Conservation (phyloP, 129 eudicot species). For the Artemisia tridentata region DNA sequence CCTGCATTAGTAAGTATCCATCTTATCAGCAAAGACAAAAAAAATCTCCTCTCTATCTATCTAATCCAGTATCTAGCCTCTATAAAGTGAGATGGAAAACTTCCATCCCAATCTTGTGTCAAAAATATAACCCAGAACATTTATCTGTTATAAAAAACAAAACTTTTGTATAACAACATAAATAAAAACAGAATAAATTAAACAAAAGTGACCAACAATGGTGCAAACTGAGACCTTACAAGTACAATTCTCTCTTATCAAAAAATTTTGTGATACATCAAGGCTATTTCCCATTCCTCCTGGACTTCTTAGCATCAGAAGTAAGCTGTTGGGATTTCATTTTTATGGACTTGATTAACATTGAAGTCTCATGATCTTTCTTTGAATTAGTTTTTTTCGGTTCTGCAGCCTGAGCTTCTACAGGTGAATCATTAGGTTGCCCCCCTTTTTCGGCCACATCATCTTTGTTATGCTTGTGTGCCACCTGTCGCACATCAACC, state of each 20-base stretch:
- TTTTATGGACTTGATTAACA: constrained; percentile 64
- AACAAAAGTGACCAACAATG: constrained; percentile 14
- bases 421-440: background rate
- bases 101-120: too few species aligned
- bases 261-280: background rate
- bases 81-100: too few species aligned
- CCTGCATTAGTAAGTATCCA: too few species aligned
- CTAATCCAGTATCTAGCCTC: too few species aligned
- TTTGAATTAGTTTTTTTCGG: constrained; percentile 25
- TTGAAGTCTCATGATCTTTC: constrained; percentile 62
- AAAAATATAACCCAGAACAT: background rate
- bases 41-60: too few species aligned
- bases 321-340: constrained; percentile 70
- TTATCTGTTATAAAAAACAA: background rate
- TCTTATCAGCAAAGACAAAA: too few species aligned
- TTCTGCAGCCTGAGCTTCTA: constrained; percentile 7
- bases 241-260: background rate
- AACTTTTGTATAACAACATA: background rate
- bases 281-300: constrained; percentile 33
- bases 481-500: constrained; percentile 62
- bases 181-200: background rate
- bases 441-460: constrained; percentile 25
- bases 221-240: background rate
- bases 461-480: constrained; percentile 47
- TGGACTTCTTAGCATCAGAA: constrained; percentile 31